These are phyloP conservation scores for Striga asiatica DNA, from an alignment of 257 asterid species.

Conservation along the genomic window DNA sequence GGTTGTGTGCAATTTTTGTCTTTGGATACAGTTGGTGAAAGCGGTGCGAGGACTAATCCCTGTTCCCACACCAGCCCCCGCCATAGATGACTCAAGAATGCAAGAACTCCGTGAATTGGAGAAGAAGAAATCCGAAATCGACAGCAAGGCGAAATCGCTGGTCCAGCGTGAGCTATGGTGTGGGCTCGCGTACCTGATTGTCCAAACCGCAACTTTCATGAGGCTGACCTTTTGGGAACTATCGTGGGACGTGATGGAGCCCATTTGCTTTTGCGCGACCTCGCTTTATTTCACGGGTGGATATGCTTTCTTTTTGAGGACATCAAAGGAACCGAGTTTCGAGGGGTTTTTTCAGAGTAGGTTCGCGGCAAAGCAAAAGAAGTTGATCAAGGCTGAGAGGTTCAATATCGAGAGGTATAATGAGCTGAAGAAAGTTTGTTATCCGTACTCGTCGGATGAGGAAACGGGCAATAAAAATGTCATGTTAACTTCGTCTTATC, in stretches of 20 bases:
- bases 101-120: slow-evolving; percentile 59
- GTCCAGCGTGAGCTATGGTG: slow-evolving; percentile 63
- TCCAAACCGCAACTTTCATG: slow-evolving; percentile 84
- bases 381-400: slow-evolving; percentile 34
- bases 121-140: slow-evolving; percentile 44
- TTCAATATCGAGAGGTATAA: slow-evolving; percentile 53
- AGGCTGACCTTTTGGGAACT: slow-evolving; percentile 93
- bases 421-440: slow-evolving; percentile 39
- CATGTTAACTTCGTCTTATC: no score
- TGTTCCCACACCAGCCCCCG: slow-evolving; percentile 9
- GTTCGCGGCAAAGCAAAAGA: slow-evolving; percentile 46
- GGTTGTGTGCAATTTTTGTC: slow-evolving; percentile 31
- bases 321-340: slow-evolving; percentile 67
- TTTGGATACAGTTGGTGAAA: slow-evolving; percentile 69
- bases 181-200: slow-evolving; percentile 50
- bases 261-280: slow-evolving; percentile 77
- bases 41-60: slow-evolving; percentile 64
- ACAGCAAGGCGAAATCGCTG: slow-evolving; percentile 35
- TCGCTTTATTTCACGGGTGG: slow-evolving; percentile 70
- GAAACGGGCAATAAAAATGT: no score
- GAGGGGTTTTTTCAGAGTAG: slow-evolving; percentile 80
- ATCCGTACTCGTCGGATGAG: slow-evolving; percentile 25
- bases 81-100: slow-evolving; percentile 30
- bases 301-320: slow-evolving; percentile 64
- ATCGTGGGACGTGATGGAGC: slow-evolving; percentile 96